Evolutionary conservation across 495 filamentous ascomycete genomes (phyloP), one percentile per base, ranked within the genome.

Genomic region (Talaromyces thailandensis): DNA sequence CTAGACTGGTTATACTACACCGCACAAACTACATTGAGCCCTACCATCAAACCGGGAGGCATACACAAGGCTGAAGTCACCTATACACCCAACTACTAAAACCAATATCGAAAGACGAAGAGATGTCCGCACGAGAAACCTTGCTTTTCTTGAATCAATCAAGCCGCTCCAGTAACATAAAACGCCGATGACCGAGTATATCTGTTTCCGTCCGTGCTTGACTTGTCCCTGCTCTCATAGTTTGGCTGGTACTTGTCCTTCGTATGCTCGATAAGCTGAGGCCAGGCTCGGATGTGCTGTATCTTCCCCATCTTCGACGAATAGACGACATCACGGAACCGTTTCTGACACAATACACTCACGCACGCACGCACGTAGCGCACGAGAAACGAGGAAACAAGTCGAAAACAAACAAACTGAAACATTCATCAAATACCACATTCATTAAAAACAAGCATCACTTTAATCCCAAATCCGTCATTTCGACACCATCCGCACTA

Each of bases 401-500:
- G 35, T 4, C 35, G 1, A 2, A 40, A 48, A 48, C 43, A 48
- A 48, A 21, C n/a, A 23, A 21, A 48, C 43, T 21, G 6, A 48
- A 21, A 21, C 18, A 18, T 9, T 21, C 43, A 21, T 48, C 5
- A 48, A 48, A 48, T 48, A 21, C 43, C 43, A 48, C n/a, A 18
- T 48, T n/a, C 8, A 48, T 48, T 40, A 48, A 48, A 48, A 9
- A 48, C n/a, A 45, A 48, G n/a, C 14, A 31, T 57, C 29, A 78
- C 71, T 78, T 79, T 68, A 78, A 71, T 56, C 72, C 72, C 43
- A 81, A 58, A 66, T 82, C 81, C 63, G 73, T 82, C 71, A 86
- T 80, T 66, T 86, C 86, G 31, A 84, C 82, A 24, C 78, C 81
- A 61, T 86, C 85, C 28, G 79, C 78, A 52, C 75, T 76, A 26